These are phyloP conservation scores for Neopestalotiopsis clavispora DNA, from an alignment of 2,329 filamentous ascomycete genomes.

Conservation along the genomic window DNA sequence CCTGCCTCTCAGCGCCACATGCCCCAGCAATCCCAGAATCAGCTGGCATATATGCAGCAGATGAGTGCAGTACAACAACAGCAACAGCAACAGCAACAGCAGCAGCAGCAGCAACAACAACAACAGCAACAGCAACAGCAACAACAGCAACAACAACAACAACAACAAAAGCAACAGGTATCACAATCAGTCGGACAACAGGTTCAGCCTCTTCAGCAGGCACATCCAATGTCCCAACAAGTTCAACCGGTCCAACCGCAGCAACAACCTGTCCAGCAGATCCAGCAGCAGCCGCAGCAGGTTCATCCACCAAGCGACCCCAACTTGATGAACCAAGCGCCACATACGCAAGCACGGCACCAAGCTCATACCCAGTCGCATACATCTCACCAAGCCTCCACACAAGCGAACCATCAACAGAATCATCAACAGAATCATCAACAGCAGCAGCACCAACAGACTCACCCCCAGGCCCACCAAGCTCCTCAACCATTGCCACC, in stretches of 20 bases:
- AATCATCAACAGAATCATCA: conserved; percentile 27
- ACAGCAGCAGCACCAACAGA: conserved; percentile 28
- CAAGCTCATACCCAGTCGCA: conserved; percentile 20
- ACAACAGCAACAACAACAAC: conserved; percentile 28
- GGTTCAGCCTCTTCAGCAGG: conserved; percentile 32
- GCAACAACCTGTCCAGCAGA: conserved; percentile 30
- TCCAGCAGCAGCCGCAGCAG: conserved; percentile 22
- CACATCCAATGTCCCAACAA: conserved; percentile 32
- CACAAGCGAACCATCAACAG: conserved; percentile 30
- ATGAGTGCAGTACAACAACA: conserved; percentile 25
- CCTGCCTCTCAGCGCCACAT: conserved; percentile 38
- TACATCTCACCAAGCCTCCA: conserved; percentile 24
- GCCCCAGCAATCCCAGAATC: conserved; percentile 35
- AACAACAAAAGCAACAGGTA: conserved; percentile 24
- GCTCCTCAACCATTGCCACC: conserved; percentile 29
- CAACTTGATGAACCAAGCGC: conserved; percentile 36
- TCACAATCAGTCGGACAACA: conserved; percentile 33
- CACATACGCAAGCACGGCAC: conserved; percentile 25
- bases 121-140: conserved; percentile 13
- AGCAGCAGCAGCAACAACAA: conserved; percentile 34
- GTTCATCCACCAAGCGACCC: conserved; percentile 31
- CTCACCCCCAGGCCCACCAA: conserved; percentile 37
- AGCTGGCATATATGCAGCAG: conserved; percentile 37
- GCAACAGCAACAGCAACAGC: conserved; percentile 34
- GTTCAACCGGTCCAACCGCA: conserved; percentile 31